Percentiles rank a stretch among this genome's conserved stretches.
phyloP scores from a whole-genome alignment of 2,329 filamentous ascomycete genomes.

The Aspergillus nomiae region DNA sequence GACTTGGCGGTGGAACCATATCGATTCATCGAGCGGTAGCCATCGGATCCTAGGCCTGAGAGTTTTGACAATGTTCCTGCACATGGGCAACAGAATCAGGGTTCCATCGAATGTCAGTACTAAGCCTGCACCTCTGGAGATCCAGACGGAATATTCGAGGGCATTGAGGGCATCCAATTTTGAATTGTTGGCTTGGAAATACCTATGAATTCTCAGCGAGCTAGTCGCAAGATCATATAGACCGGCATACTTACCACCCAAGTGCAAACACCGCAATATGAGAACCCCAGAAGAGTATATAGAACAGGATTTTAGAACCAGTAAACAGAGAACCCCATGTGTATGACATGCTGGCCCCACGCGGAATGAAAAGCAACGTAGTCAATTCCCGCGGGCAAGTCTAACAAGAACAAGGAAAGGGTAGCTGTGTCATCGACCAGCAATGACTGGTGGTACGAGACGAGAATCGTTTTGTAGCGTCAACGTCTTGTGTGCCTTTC shows the following conservation, averaged over 20 bases:
- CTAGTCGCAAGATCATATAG: background rate
- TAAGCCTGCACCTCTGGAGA: slow-evolving; percentile 89
- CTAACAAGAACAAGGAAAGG: background rate
- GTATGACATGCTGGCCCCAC: slow-evolving; percentile 49
- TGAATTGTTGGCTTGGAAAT: slow-evolving; percentile 69
- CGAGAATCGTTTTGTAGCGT: background rate
- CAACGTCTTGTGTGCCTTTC: background rate
- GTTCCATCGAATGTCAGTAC: slow-evolving; percentile 81
- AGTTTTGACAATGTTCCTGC: slow-evolving; percentile 82
- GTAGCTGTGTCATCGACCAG: slow-evolving; percentile 25
- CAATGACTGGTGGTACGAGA: slow-evolving; percentile 26
- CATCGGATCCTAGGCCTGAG: slow-evolving; percentile 84
- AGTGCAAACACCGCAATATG: slow-evolving; percentile 79
- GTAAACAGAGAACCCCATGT: slow-evolving; percentile 61
- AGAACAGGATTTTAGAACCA: slow-evolving; percentile 72
- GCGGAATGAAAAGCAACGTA: slow-evolving; percentile 13
- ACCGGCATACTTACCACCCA: slow-evolving; percentile 70
- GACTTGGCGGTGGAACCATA: slow-evolving; percentile 95
- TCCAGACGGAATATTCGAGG: slow-evolving; percentile 88
- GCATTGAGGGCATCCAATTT: slow-evolving; percentile 77
- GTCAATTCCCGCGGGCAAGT: slow-evolving; percentile 8
- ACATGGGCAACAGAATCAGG: slow-evolving; percentile 91
- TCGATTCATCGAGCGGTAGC: slow-evolving; percentile 90
- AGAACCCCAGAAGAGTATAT: slow-evolving; percentile 76
- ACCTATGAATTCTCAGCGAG: slow-evolving; percentile 58